Conservation (phyloP, 805 yeast genomes). For the Teunomyces atbi region DNA sequence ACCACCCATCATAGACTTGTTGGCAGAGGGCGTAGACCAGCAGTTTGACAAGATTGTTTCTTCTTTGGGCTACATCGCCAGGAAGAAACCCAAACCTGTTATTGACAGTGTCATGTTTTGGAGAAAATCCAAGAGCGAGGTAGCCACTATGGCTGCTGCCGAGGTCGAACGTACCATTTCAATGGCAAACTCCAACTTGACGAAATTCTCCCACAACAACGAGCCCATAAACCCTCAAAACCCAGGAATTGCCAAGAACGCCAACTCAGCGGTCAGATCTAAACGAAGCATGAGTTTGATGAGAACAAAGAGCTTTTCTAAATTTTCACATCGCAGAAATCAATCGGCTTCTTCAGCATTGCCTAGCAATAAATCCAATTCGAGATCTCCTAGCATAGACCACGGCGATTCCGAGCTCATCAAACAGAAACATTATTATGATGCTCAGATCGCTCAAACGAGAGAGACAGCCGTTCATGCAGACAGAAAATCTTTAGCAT, state of each 20-base stretch:
- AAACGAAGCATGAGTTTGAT: slow-evolving; percentile 41
- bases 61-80: slow-evolving; percentile 87
- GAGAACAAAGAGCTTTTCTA: slow-evolving; percentile 39
- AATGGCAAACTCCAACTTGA: slow-evolving; percentile 53
- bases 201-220: slow-evolving; percentile 17
- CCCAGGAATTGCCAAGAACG: slow-evolving; percentile 15
- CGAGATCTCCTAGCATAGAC: slow-evolving; percentile 17
- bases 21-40: slow-evolving; percentile 85
- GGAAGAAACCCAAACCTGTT: slow-evolving; percentile 88
- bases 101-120: slow-evolving; percentile 98
- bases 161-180: slow-evolving; percentile 36
- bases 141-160: slow-evolving; percentile 51
- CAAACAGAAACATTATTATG: slow-evolving; percentile 26
- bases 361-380: slow-evolving; percentile 10
- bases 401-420: slow-evolving; percentile 15
- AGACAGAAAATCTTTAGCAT: slow-evolving; percentile 80
- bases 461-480: slow-evolving; percentile 75
- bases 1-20: slow-evolving; percentile 72
- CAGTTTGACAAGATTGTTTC: slow-evolving; percentile 82
- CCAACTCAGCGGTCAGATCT: slow-evolving; percentile 17
- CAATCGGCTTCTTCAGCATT: slow-evolving; percentile 46
- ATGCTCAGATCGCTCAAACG: slow-evolving; percentile 38
- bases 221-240: slow-evolving; percentile 8
- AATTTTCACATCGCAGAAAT: slow-evolving; percentile 46
- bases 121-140: slow-evolving; percentile 91